Evolutionary conservation across 139 green algal genomes (phyloP), one percentile per base, ranked within the genome.

Genomic region (Chlorella sorokiniana): DNA sequence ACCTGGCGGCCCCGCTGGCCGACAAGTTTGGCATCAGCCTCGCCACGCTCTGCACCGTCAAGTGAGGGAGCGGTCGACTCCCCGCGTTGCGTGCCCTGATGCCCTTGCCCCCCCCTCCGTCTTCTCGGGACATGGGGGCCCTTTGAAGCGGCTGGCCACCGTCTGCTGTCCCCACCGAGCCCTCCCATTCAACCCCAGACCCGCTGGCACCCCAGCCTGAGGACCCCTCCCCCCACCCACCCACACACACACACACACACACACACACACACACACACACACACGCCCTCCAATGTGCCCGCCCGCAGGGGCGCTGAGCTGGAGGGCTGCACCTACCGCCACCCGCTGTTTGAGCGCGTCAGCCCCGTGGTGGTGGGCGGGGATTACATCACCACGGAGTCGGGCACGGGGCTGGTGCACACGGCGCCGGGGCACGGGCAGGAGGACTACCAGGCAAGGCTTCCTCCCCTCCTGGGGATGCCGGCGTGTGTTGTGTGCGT

Each of bases 301-400:
- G 51, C 37, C 25, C 31, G 29, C 51, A 79, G 73, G 52, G 82
- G 86, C 29, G 62, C 85, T 2, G 63, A 88, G 38, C 87, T 99
- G 74, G 94, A 95, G 79, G 93, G 93, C 40, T 90, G 87, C 82
- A 90, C 37, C 7, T 99, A 99, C 89, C 78, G 75, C 7, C 96
- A 99, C 89, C 97, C 97, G 25, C 85, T 99, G 75, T 97, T 91
- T 63, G 94, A 93, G 23, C 87, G 94, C 31, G 68, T 68, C 16
- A 90, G 78, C 67, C 92, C 93, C 29, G 89, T 99, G n/a, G 93
- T 99, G 22, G 79, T 98, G 16, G 97, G 97, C 8, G 97, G 97
- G 1, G 97, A 99, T 70, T 99, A 99, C 92, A 98, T 99, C 92
- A 99, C 97, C 31, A 98, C 95, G 0, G 97, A 99, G 38, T 89